These are phyloP conservation scores for Debaryomyces hansenii DNA, from an alignment of 805 yeast genomes.

Conservation along the genomic window DNA sequence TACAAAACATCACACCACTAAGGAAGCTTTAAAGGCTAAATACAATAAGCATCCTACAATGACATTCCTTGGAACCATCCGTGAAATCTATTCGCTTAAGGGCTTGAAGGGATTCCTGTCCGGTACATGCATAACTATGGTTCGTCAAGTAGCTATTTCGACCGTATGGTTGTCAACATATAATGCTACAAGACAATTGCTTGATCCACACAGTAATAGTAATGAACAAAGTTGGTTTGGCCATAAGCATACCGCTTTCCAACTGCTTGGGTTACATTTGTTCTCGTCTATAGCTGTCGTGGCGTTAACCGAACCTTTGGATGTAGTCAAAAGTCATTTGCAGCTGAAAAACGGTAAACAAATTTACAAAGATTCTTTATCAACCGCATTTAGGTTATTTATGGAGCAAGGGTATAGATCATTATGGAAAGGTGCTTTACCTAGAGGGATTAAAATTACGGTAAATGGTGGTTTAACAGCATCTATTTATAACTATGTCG, in stretches of 20 bases:
- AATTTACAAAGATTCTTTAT: conserved; percentile 60
- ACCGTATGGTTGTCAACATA: conserved; percentile 83
- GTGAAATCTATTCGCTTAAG: conserved; percentile 68
- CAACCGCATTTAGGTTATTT: conserved; percentile 37
- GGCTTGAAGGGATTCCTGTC: conserved; percentile 79
- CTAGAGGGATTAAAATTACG: conserved; percentile 39
- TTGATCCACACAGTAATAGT: conserved; percentile 49
- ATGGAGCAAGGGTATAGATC: conserved; percentile 31
- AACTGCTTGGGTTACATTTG: conserved; percentile 52
- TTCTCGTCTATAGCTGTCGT: conserved; percentile 74
- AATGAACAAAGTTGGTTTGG: conserved; percentile 43
- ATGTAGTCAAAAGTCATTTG: conserved; percentile 82
- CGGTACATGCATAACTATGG: conserved; percentile 79
- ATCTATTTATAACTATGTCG: conserved; percentile 35
- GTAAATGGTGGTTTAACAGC: conserved; percentile 45
- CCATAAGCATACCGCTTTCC: conserved; percentile 38
- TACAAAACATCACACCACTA: conserved; percentile 10
- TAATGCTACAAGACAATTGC: conserved; percentile 69
- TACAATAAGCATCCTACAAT: conserved; percentile 57
- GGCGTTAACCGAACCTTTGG: conserved; percentile 82
- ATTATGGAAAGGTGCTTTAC: conserved; percentile 37
- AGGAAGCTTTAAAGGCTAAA: conserved; percentile 20
- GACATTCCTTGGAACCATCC: conserved; percentile 51
- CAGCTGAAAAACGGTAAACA: conserved; percentile 70
- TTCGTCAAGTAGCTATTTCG: conserved; percentile 77